Evolutionary conservation across 768 basidiomycete species (phyloP), one percentile per base, ranked within the genome.

Genomic region (Rhodotorula graminis): DNA sequence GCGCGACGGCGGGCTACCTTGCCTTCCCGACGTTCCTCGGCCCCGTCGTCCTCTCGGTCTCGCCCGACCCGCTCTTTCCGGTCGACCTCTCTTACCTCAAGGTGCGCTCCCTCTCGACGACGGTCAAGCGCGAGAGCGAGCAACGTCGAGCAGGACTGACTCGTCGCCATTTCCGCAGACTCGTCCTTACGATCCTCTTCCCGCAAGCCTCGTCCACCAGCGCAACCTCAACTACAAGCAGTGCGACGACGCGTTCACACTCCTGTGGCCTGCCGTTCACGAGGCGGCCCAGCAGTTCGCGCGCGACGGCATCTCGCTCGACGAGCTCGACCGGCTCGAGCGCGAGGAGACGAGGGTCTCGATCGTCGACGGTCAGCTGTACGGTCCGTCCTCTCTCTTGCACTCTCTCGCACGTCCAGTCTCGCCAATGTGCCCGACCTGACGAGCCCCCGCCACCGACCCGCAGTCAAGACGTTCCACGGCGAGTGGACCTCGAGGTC

Each of bases 241-340:
- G 29, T 64, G 64, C 53, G 64, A 64, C 53, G 53, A 53, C 33
- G 64, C 52, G 12, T 64, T 64, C 37, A 53, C 64, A 3, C 52
- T 55, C 1, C 40, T 64, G 5, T 64, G 64, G 64, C 9, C 23
- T 11, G 64, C 55, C 18, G 53, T 64, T 18, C 19, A 33, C 15
- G 2, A n/a, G 10, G 56, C 64, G 40, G 33, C 14, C 8, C 40
- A 40, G 37, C 33, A 37, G 40, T 64, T 64, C 42, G 16, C 25
- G 40, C 12, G n/a, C n/a, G n/a, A 40, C 37, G 64, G 64, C 3
- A 46, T 52, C 53, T 18, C 52, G 52, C 15, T 64, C 31, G 42
- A 40, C 8, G n/a, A 64, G 53, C 21, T 58, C 33, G 59, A 60
- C 42, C 25, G 42, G 50, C 50, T 21, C 23, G 50, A 52, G 25